These are phyloP conservation scores for Alternaria infectoria DNA, from an alignment of 2,329 filamentous ascomycete species.

Conservation along the genomic window DNA sequence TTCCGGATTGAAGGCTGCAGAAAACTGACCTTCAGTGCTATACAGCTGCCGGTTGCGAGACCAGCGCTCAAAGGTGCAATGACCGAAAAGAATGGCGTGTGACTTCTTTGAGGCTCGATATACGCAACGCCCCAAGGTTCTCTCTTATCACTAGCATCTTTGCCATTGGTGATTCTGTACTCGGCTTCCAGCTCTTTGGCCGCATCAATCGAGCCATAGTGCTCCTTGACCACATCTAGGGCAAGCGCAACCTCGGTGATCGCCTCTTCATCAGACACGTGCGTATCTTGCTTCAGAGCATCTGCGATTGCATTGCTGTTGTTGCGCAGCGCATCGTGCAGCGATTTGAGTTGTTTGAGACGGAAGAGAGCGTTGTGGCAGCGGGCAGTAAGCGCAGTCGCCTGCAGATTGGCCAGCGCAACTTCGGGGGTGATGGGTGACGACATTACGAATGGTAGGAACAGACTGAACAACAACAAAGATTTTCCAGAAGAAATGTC, in stretches of 20 bases:
- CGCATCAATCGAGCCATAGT: constrained; percentile 51
- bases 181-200: constrained; percentile 50
- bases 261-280: constrained; percentile 46
- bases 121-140: constrained; percentile 54
- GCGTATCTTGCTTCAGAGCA: constrained; percentile 52
- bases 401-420: constrained; percentile 41
- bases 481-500: neutral
- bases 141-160: constrained; percentile 45
- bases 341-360: constrained; percentile 53
- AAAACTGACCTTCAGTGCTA: constrained; percentile 55
- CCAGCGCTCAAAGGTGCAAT: constrained; percentile 51
- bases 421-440: constrained; percentile 28
- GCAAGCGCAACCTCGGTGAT: constrained; percentile 52
- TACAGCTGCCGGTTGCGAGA: constrained; percentile 59
- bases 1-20: neutral
- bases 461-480: neutral
- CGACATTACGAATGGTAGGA: constrained; percentile 9
- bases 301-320: constrained; percentile 47
- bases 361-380: constrained; percentile 55
- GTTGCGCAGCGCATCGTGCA: constrained; percentile 50
- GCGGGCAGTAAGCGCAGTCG: constrained; percentile 54
- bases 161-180: constrained; percentile 51
- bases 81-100: constrained; percentile 56
- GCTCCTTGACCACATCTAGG: constrained; percentile 48
- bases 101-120: constrained; percentile 53